phyloP scores from a whole-genome alignment of 345 rosid genomes.

The Aquilaria sinensis region DNA sequence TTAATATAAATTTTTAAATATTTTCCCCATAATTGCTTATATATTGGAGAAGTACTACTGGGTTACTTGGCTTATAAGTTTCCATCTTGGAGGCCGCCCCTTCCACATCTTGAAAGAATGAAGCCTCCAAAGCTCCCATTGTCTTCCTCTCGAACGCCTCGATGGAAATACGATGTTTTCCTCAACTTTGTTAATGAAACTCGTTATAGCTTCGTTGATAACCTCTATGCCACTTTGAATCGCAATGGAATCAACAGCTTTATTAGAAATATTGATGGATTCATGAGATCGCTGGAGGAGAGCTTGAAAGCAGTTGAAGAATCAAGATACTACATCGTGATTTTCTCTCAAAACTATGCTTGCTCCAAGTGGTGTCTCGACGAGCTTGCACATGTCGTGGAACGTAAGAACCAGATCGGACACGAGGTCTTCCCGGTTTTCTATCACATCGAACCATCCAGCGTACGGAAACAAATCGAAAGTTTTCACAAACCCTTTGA shows the following conservation, averaged over 20 bases:
- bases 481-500: not conserved
- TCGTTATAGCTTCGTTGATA: constrained; percentile 20
- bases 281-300: constrained; percentile 17
- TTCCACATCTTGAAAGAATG: too few species aligned
- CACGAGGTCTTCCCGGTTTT: not conserved
- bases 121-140: too few species aligned
- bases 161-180: constrained; percentile 22
- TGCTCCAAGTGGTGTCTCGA: constrained; percentile 24
- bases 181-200: constrained; percentile 28
- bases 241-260: constrained; percentile 1
- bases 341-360: constrained; percentile 22
- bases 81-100: too few species aligned
- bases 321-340: constrained; percentile 14
- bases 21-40: too few species aligned
- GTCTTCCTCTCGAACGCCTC: too few species aligned
- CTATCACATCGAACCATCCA: not conserved
- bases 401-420: not conserved
- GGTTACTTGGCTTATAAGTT: too few species aligned
- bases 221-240: constrained; percentile 18
- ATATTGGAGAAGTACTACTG: too few species aligned
- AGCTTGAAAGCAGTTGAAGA: constrained; percentile 16
- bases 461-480: not conserved
- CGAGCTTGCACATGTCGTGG: constrained; percentile 22
- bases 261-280: constrained; percentile 8
- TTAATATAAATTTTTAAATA: too few species aligned